A percentile compares a stretch with the other conserved stretches of the same genome.
Evolutionary conservation across 2,329 filamentous ascomycete species (phyloP).

Genomic region (Microdochium trichocladiopsis): DNA sequence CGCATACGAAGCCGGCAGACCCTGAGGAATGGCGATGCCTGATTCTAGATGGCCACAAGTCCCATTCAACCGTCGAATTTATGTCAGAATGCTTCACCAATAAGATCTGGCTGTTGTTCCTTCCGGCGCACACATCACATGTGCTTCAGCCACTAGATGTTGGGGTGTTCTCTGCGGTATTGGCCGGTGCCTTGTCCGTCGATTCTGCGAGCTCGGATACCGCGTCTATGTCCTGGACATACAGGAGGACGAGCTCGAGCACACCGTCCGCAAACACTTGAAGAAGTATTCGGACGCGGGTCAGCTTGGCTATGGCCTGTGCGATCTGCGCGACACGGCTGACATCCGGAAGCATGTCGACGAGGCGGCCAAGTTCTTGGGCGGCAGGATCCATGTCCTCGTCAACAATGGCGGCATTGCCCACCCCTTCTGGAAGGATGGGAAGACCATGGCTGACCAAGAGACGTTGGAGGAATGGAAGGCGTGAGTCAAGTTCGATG

Average conservation of each 20-base stretch:
- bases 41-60: too few species aligned
- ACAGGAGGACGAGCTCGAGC: background rate
- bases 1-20: too few species aligned
- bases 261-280: background rate
- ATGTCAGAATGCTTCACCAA: too few species aligned
- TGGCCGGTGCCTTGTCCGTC: background rate
- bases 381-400: constrained; percentile 27
- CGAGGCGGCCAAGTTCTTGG: constrained; percentile 25
- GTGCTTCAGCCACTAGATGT: too few species aligned
- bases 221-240: background rate
- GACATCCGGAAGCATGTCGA: constrained; percentile 3
- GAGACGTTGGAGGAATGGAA: constrained; percentile 34
- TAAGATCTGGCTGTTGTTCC: too few species aligned
- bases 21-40: too few species aligned
- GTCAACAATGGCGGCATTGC: constrained; percentile 30
- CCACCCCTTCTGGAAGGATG: constrained; percentile 30
- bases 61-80: too few species aligned
- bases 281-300: background rate
- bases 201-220: background rate
- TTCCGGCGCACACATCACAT: too few species aligned
- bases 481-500: constrained; percentile 13
- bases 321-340: background rate
- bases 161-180: too few species aligned
- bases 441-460: constrained; percentile 35
- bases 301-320: background rate